Base-by-base conservation (phyloP, 1,284 basidiomycete species). In the Cystobasidium sp. region DNA sequence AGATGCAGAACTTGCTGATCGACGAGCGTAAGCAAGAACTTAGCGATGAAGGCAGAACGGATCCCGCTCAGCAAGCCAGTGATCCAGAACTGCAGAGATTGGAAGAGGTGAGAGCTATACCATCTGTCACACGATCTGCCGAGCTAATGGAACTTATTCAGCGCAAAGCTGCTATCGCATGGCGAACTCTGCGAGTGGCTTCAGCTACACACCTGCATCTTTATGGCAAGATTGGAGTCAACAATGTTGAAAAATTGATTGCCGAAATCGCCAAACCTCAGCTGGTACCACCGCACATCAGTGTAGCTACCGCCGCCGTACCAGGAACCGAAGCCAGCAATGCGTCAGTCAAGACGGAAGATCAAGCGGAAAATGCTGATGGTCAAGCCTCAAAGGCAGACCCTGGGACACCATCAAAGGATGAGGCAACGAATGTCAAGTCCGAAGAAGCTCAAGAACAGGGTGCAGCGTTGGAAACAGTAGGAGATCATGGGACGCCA, bases 111-210 rank as follows among this genome's bases (percentile, higher is more conserved):
- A 31, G 31, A 31, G 31, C 31, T 5, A 31, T 31, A 31, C 5
- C 31, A 31, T 1, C 31, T 31, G 41, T 4, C 20, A 14, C 8
- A 44, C 49, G 24, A 18, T 10, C 5, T 4, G 37, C 64, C 43
- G 6, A 53, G 39, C 49, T 9, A 8, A 51, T 46, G 16, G 18
- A 22, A 52, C 3, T 46, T 47, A 12, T 18, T 9, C 22, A 72
- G 68, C 59, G 58, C 6, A 63, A 70, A 24, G 65, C 49, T 3
- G 47, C 79, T 0, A 59, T 79, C 2, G 65, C 76, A 6, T 80
- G 78, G 78, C 73, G 78, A 8, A 75, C 74, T 1, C 66, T 78
- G 18, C 71, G 78, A 2, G 14, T 75, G 0, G 76, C 75, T 0
- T 67, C 77, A 9, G n/a, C 67, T 1, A 20, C 14, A 10, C 71